Evolutionary conservation across 1,284 basidiomycete genomes (phyloP), one percentile per base, ranked within the genome.

Genomic region (Moesziomyces antarcticus): DNA sequence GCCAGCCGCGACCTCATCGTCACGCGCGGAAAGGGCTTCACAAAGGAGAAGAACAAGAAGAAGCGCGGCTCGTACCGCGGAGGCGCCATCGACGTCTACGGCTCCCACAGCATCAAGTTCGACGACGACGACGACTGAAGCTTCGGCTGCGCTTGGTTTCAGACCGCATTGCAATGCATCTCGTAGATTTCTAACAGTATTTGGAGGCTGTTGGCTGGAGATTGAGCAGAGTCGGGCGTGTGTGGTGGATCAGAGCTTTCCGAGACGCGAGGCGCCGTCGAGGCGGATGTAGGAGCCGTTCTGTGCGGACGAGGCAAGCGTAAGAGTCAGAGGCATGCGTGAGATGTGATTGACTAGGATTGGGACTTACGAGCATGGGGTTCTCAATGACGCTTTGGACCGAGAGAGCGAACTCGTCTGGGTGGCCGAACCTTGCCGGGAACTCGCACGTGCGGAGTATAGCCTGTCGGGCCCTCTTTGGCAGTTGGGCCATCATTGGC

Each of bases 11-110:
- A 98, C 85, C 86, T 99, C 64, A 92, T 97, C 74, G 92, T 95
- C 22, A 98, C 96, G 3, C 89, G 93, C 7, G 96, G 96, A 13
- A 92, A 92, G 50, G 93, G 93, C 9, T 99, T 99, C 87, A 89
- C 94, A 56, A 99, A 98, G 86, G 96, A 97, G 87, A 98, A 99
- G 87, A 98, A 97, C 87, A 99, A 99, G 89, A 98, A 98, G 87
- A 98, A 99, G 87, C 88, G 92, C 77, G 96, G 94, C 3, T 85
- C 68, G 50, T 85, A 85, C 67, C 61, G 78, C 27, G 84, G 84
- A 25, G 83, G 84, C 22, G 72, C 71, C 73, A 84, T 84, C 54
- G 81, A 81, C 24, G 68, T 77, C 11, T 74, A 79, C 24, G 76
- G 77, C 18, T 65, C 60, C 9, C 77, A 82, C 66, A 78, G 75